Conservation (phyloP, 1,139 yeast genomes). For the Geotrichum phurueaensis region DNA sequence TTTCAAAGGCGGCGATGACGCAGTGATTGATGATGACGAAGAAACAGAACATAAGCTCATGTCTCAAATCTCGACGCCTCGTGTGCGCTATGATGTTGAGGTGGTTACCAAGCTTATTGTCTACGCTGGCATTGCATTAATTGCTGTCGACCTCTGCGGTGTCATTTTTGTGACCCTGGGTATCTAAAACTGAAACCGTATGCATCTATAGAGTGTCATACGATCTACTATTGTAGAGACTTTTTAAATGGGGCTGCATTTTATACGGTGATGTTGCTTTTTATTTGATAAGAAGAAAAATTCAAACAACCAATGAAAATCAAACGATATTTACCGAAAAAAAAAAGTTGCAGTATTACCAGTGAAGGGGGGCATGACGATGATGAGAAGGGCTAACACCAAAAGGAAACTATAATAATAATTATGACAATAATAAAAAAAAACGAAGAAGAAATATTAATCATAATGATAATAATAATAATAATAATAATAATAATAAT, state of each 20-base stretch:
- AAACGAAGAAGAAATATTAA: too few species aligned
- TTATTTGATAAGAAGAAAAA: not conserved
- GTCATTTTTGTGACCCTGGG: constrained; percentile 21
- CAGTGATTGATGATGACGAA: constrained; percentile 11
- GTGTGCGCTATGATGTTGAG: constrained; percentile 62
- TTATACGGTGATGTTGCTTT: not conserved
- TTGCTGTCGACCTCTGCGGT: constrained; percentile 25
- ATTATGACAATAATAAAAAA: too few species aligned
- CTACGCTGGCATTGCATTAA: constrained; percentile 62
- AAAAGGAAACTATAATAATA: not conserved
- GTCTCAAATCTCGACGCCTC: constrained; percentile 38
- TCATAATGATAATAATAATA: too few species aligned
- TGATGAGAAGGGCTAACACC: not conserved
- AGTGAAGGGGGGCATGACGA: not conserved
- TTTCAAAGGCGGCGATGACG: constrained; percentile 1
- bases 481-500: too few species aligned
- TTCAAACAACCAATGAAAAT: not conserved
- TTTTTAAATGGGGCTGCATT: not conserved
- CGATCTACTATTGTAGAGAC: not conserved
- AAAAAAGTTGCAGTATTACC: not conserved
- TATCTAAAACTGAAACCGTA: constrained; percentile 10
- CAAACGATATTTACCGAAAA: not conserved
- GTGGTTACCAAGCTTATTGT: constrained; percentile 66
- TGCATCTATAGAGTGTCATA: not conserved
- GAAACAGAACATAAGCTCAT: constrained; percentile 25